These are phyloP conservation scores for Trypanosoma scelopori DNA, from an alignment of 208 protist species.

Conservation along the genomic window DNA sequence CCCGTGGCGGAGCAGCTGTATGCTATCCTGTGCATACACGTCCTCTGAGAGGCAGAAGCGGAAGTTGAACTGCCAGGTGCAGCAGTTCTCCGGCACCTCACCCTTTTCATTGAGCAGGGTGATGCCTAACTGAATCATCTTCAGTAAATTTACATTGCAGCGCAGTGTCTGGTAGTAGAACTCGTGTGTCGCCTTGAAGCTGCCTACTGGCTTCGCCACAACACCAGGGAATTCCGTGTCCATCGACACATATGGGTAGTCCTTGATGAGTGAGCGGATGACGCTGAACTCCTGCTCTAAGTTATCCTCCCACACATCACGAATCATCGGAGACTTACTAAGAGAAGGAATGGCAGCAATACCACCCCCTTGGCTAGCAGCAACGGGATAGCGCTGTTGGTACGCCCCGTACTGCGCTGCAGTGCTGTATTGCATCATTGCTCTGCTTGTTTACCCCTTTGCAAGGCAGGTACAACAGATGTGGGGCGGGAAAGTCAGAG, in stretches of 20 bases:
- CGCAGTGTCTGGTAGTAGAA: slow-evolving; percentile 97
- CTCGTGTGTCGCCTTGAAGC: slow-evolving; percentile 93
- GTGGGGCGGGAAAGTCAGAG: no score
- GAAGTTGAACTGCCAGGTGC: slow-evolving; percentile 99
- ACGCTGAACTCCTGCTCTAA: slow-evolving; percentile 95
- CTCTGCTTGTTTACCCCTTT: background rate
- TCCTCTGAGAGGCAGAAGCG: slow-evolving; percentile 96
- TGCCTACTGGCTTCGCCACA: slow-evolving; percentile 95
- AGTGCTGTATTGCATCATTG: slow-evolving; percentile 28
- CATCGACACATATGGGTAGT: slow-evolving; percentile 97
- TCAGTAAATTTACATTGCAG: slow-evolving; percentile 98
- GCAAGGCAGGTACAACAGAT: no score
- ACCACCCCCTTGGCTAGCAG: slow-evolving; percentile 14
- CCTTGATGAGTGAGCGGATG: slow-evolving; percentile 93
- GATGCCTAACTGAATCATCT: slow-evolving; percentile 99
- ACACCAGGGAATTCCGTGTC: slow-evolving; percentile 99
- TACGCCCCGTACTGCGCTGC: slow-evolving; percentile 27
- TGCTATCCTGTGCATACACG: slow-evolving; percentile 97
- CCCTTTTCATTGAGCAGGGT: slow-evolving; percentile 97
- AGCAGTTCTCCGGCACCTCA: slow-evolving; percentile 92
- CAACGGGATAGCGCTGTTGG: slow-evolving; percentile 19
- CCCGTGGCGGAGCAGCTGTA: slow-evolving; percentile 94
- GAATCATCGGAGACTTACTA: slow-evolving; percentile 90
- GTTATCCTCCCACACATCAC: slow-evolving; percentile 97
- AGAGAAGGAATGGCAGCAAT: slow-evolving; percentile 56